phyloP scores from a whole-genome alignment of 169 alveolate genomes.

The Theileria parva region DNA sequence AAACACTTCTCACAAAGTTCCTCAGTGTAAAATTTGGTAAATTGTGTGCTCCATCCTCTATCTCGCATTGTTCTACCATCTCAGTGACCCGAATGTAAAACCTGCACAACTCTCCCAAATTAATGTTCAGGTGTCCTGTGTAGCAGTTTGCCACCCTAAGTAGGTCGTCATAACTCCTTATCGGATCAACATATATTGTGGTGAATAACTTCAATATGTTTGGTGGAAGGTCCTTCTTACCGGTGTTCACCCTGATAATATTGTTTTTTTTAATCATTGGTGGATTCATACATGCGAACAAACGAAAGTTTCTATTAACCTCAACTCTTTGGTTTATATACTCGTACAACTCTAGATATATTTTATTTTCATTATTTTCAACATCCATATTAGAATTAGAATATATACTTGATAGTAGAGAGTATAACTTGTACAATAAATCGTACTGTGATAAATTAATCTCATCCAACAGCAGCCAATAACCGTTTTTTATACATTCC shows the following conservation, averaged over 20 bases:
- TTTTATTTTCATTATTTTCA: conserved; percentile 15
- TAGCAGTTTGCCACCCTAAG: conserved; percentile 59
- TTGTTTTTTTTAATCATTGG: conserved; percentile 75
- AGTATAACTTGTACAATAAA: conserved; percentile 89
- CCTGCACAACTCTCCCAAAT: conserved; percentile 56
- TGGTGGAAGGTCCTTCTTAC: conserved; percentile 95
- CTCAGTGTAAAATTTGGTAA: conserved; percentile 63
- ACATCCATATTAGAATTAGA: conserved; percentile 8
- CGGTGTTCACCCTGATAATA: conserved; percentile 85
- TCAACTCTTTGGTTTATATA: conserved; percentile 83
- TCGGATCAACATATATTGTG: conserved; percentile 94
- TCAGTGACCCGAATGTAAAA: conserved; percentile 59
- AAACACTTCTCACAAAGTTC: conserved; percentile 46
- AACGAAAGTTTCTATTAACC: conserved; percentile 91
- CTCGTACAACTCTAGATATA: conserved; percentile 74
- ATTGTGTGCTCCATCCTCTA: conserved; percentile 54
- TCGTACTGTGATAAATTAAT: conserved; percentile 97
- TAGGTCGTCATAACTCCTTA: conserved; percentile 68
- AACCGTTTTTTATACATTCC: conserved; percentile 96
- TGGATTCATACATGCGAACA: conserved; percentile 99
- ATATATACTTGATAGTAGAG: conserved; percentile 8
- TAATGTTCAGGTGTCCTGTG: conserved; percentile 40
- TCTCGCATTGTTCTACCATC: conserved; percentile 21
- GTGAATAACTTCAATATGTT: conserved; percentile 91
- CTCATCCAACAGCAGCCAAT: conserved; percentile 99